Evolutionary conservation across 2,329 filamentous ascomycete species (phyloP).

Genomic region (Chaetomiaceae sp.): DNA sequence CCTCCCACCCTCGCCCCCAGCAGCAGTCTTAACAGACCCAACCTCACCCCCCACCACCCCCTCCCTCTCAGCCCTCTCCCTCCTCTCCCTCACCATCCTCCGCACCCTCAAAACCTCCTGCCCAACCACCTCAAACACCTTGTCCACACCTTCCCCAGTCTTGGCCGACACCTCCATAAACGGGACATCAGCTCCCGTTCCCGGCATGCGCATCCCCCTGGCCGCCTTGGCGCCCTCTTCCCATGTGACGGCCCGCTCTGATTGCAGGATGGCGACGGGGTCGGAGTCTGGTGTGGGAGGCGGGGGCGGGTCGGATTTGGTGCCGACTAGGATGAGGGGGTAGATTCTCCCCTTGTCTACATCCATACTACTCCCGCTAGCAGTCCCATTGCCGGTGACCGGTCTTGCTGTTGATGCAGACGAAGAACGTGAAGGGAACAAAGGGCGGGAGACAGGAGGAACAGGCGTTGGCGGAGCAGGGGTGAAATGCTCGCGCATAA

Average conservation of each 20-base stretch:
- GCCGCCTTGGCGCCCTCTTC: slow-evolving; percentile 30
- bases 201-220: not conserved
- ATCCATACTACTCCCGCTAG: not conserved
- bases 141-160: slow-evolving; percentile 35
- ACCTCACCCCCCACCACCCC: not conserved
- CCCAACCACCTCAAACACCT: slow-evolving; percentile 33
- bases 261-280: not conserved
- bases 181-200: not conserved
- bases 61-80: slow-evolving; percentile 23
- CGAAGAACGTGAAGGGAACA: no score
- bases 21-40: not conserved
- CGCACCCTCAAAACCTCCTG: slow-evolving; percentile 33
- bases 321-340: slow-evolving; percentile 34
- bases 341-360: slow-evolving; percentile 25
- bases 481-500: slow-evolving; percentile 23
- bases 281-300: slow-evolving; percentile 17
- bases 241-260: slow-evolving; percentile 30
- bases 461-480: not conserved
- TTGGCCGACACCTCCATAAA: slow-evolving; percentile 36
- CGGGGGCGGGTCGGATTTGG: slow-evolving; percentile 32
- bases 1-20: slow-evolving; percentile 3
- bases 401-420: no score
- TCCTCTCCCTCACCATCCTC: slow-evolving; percentile 26
- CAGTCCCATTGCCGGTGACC: no score
- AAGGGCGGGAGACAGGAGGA: not conserved